A percentile compares a stretch with the other conserved stretches of the same genome.
Evolutionary conservation across 257 asterid genomes (phyloP).

Genomic region (Capsicum baccatum): DNA sequence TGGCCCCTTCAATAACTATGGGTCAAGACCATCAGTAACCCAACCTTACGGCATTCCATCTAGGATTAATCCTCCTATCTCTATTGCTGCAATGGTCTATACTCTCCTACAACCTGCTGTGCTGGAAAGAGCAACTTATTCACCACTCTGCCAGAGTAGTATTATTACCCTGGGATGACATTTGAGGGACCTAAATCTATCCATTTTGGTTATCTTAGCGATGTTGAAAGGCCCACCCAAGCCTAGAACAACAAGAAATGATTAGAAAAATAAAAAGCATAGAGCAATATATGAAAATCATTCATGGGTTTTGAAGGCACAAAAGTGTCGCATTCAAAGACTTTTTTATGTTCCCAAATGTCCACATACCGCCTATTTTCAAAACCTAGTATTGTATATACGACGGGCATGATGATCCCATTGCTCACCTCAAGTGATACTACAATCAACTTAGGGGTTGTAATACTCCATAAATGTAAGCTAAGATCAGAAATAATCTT

Average conservation of each 20-base stretch:
- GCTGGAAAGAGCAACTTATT: not conserved
- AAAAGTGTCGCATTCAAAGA: not conserved
- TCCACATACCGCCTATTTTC: not conserved
- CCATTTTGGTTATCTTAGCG: not conserved
- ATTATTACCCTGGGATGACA: not conserved
- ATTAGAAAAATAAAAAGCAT: not conserved
- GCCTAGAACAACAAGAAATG: not conserved
- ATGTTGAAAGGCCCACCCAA: not conserved
- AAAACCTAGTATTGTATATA: not conserved
- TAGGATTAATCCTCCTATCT: not conserved
- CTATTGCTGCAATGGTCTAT: accelerated
- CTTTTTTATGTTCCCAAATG: not conserved
- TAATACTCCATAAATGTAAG: too few relatives aligned
- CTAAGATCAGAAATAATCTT: too few relatives aligned
- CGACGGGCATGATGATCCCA: not conserved
- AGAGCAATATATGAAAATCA: not conserved
- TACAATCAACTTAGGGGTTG: not conserved
- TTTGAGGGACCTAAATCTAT: not conserved
- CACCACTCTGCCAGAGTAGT: not conserved
- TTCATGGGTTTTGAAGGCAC: not conserved
- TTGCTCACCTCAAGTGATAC: not conserved
- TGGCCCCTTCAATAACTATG: not conserved
- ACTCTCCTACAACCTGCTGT: not conserved
- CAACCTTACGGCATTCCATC: not conserved
- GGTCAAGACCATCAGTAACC: not conserved